Percentiles rank a stretch among this genome's conserved stretches.
Conservation (phyloP, 2,329 filamentous ascomycete genomes). For the Xylaria sp. region DNA sequence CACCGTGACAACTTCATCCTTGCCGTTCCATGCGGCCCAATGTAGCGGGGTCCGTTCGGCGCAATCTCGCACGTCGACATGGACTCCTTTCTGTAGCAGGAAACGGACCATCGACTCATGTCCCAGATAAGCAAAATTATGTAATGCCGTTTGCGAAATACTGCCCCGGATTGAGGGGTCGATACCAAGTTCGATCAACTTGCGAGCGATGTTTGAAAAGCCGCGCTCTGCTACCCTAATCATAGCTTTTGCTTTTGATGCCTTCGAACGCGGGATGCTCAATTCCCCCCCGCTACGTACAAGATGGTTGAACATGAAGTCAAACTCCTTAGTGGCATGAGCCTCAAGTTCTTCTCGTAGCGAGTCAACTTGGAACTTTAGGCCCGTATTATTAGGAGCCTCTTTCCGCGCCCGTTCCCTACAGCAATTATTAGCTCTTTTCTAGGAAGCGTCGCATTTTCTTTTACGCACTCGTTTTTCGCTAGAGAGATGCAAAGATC, state of each 20-base stretch:
- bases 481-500: not conserved
- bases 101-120: not conserved
- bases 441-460: no score
- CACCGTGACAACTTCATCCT: not conserved
- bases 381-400: no score
- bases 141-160: not conserved
- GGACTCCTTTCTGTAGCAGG: not conserved
- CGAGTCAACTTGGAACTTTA: no score
- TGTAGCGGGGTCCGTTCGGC: not conserved
- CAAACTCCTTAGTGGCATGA: not conserved
- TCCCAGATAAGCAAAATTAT: not conserved
- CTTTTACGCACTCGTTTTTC: not conserved
- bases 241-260: constrained; percentile 1
- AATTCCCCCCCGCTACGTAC: not conserved
- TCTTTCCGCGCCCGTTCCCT: no score
- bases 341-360: not conserved
- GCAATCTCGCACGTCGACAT: not conserved
- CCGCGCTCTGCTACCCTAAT: not conserved
- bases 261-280: not conserved
- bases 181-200: not conserved
- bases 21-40: not conserved
- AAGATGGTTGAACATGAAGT: not conserved
- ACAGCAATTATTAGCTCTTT: no score
- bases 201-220: not conserved
- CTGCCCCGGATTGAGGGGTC: not conserved